Percentiles rank a stretch among this genome's conserved stretches.
phyloP scores from a whole-genome alignment of 2,329 filamentous ascomycete species.

The Albophoma yamanashiensis region DNA sequence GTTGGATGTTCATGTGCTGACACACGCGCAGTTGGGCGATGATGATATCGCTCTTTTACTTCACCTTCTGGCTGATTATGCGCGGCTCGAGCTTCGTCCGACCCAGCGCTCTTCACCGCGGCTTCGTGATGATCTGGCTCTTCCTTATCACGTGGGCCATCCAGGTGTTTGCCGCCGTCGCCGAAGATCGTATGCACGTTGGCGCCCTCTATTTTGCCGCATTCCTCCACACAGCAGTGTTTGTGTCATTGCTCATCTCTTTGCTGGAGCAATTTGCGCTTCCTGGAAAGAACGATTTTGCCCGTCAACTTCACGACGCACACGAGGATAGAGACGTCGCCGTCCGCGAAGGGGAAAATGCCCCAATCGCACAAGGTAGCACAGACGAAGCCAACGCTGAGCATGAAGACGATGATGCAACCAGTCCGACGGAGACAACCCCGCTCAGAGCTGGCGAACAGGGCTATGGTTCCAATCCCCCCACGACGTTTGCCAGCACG shows the following conservation, averaged over 20 bases:
- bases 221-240: constrained; percentile 67
- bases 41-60: constrained; percentile 73
- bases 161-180: constrained; percentile 61
- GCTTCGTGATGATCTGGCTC: constrained; percentile 76
- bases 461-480: constrained; percentile 24
- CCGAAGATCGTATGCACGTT: constrained; percentile 63
- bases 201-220: constrained; percentile 72
- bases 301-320: constrained; percentile 42
- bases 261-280: constrained; percentile 74
- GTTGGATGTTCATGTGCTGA: constrained; percentile 7
- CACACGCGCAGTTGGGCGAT: constrained; percentile 55
- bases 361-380: neutral
- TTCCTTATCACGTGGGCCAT: constrained; percentile 65
- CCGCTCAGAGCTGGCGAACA: constrained; percentile 33
- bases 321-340: constrained; percentile 31
- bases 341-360: constrained; percentile 20
- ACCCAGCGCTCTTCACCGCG: constrained; percentile 76
- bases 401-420: constrained; percentile 14
- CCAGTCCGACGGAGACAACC: constrained; percentile 37
- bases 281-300: constrained; percentile 60
- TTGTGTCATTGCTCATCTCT: constrained; percentile 62
- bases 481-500: constrained; percentile 43
- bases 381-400: constrained; percentile 1
- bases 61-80: constrained; percentile 72
- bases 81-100: constrained; percentile 68